Base-by-base conservation (phyloP, 192 early-diverging fungal species). In the Coemansia sp. region DNA sequence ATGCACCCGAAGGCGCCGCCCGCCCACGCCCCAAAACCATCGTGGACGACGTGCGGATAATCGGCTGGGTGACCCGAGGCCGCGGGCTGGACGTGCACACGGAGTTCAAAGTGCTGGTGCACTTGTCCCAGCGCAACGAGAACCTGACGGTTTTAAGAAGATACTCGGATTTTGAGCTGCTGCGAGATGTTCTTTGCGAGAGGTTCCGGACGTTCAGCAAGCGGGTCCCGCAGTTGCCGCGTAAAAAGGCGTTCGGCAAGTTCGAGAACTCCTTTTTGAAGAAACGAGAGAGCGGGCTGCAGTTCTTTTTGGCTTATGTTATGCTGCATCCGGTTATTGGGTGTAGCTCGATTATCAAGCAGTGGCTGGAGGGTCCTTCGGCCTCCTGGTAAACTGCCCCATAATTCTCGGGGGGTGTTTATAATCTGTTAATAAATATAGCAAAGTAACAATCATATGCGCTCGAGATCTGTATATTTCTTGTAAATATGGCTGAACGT, bases 401-500 rank as follows among this genome's bases (percentile, higher is more conserved):
- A n/a, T n/a, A n/a, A 31, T 31, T 31, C 30, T 31, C 30, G n/a
- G n/a, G n/a, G n/a, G n/a, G n/a, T n/a, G n/a, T 26, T 35, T 35
- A 5, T 6, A 35, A 35, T 7, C 10, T 35, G 33, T 35, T 35
- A 35, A 35, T 35, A 35, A 35, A 35, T 35, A 26, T 26, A 26
- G 23, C n/a, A n/a, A n/a, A n/a, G n/a, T n/a, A n/a, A n/a, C n/a
- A n/a, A n/a, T n/a, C n/a, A n/a, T n/a, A n/a, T n/a, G n/a, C n/a
- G n/a, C n/a, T n/a, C n/a, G n/a, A n/a, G n/a, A n/a, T n/a, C n/a
- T n/a, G n/a, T n/a, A n/a, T n/a, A n/a, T n/a, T n/a, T n/a, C n/a
- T n/a, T n/a, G n/a, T n/a, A n/a, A 70, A 66, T 52, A 93, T 91
- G 91, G 82, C 89, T 26, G 91, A 93, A 65, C 87, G 94, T 53